Percentiles rank a stretch among this genome's conserved stretches.
Evolutionary conservation across 331 rosid species (phyloP).

Genomic region (Rosa hybrid): DNA sequence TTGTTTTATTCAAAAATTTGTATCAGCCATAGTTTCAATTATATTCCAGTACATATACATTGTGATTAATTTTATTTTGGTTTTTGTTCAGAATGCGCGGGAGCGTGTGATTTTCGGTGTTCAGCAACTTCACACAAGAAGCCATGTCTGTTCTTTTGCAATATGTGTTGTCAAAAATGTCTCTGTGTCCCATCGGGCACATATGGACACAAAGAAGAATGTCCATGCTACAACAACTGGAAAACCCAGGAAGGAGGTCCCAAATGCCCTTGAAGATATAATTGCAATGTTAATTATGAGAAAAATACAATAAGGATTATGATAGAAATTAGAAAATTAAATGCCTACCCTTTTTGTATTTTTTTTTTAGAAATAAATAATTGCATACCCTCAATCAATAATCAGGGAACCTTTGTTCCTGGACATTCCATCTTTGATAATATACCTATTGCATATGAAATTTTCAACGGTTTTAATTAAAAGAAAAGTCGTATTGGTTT

Average conservation of each 20-base stretch:
- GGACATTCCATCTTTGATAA: too few species aligned
- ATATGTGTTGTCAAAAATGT: slow-evolving; percentile 46
- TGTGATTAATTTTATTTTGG: not conserved
- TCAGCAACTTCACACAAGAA: slow-evolving; percentile 40
- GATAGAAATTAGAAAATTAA: not conserved
- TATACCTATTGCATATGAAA: too few species aligned
- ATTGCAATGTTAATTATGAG: not conserved
- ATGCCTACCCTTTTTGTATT: too few species aligned
- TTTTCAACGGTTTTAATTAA: too few species aligned
- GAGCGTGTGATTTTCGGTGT: slow-evolving; percentile 48
- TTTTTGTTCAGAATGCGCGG: slow-evolving; percentile 31
- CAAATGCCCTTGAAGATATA: slow-evolving; percentile 48
- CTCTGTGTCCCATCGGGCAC: slow-evolving; percentile 65
- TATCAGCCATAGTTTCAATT: not conserved
- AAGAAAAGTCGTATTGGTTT: too few species aligned
- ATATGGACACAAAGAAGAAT: slow-evolving; percentile 53
- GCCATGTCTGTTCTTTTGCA: slow-evolving; percentile 52
- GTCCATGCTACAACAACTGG: slow-evolving; percentile 59
- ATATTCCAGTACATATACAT: not conserved
- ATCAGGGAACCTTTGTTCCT: too few species aligned
- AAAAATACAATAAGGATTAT: too few species aligned
- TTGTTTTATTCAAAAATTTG: not conserved
- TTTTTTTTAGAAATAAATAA: too few species aligned
- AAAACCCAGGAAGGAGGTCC: slow-evolving; percentile 47
- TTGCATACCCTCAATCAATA: too few species aligned